A percentile compares a stretch with the other conserved stretches of the same genome.
Conservation (phyloP, 225 moss, liverwort and hornwort genomes). For the Marchantia paleacea region DNA sequence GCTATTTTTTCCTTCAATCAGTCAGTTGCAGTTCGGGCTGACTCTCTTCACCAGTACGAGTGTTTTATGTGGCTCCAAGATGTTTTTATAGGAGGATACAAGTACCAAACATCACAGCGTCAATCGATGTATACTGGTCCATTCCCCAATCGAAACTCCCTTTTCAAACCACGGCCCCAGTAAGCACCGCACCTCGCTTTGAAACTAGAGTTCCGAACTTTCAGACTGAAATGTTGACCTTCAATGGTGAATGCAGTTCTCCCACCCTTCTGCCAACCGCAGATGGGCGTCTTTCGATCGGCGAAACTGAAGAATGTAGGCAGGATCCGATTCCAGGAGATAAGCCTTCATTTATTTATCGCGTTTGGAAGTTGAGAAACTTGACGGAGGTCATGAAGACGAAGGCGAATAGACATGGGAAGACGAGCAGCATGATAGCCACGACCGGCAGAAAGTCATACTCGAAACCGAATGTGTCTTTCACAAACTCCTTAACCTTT, state of each 20-base stretch:
- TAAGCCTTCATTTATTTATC: slow-evolving; percentile 7
- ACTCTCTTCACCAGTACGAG: neutral
- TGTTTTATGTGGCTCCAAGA: neutral
- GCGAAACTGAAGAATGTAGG: neutral
- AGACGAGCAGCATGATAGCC: slow-evolving; percentile 36
- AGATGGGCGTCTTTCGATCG: neutral
- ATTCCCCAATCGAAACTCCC: neutral
- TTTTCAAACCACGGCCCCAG: neutral
- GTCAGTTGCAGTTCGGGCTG: neutral
- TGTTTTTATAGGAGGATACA: neutral
- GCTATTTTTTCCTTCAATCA: neutral
- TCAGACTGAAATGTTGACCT: neutral
- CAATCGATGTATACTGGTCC: neutral
- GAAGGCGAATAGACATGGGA: slow-evolving; percentile 33
- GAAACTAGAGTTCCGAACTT: neutral
- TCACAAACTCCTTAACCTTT: neutral
- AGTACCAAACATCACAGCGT: neutral
- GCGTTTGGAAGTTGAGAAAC: slow-evolving; percentile 39
- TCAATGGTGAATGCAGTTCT: neutral
- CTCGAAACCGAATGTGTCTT: slow-evolving; percentile 26
- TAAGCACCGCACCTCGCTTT: neutral
- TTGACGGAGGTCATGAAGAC: slow-evolving; percentile 39
- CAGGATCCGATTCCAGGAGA: neutral
- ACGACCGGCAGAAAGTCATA: slow-evolving; percentile 30
- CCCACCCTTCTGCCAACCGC: neutral